A percentile compares a stretch with the other conserved stretches of the same genome.
Evolutionary conservation across 1,284 basidiomycete genomes (phyloP).

Genomic region (Fomitopsis pinicola): DNA sequence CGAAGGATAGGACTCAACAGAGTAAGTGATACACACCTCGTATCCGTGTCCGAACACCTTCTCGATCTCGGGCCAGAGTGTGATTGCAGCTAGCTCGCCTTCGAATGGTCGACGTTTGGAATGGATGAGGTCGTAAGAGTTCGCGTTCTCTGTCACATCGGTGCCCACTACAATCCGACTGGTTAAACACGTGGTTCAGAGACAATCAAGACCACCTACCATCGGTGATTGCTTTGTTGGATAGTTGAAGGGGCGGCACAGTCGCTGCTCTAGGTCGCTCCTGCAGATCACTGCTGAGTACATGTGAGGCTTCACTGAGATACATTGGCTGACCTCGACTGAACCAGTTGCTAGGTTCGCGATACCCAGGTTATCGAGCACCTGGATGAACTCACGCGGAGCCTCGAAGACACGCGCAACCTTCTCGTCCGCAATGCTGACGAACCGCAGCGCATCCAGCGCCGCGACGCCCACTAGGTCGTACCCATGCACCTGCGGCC

Average conservation of each 20-base stretch:
- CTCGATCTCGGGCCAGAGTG: constrained; percentile 96
- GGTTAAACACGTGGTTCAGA: neutral
- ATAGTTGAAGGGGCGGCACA: constrained; percentile 74
- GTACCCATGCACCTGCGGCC: constrained; percentile 94
- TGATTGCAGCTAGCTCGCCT: constrained; percentile 77
- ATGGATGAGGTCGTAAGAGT: constrained; percentile 12
- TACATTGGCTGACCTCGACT: constrained; percentile 35
- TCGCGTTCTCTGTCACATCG: constrained; percentile 10
- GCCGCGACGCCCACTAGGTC: constrained; percentile 82
- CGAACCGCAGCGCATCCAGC: constrained; percentile 72
- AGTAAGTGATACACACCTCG: constrained; percentile 51
- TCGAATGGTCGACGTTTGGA: constrained; percentile 68
- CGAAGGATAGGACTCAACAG: constrained; percentile 11
- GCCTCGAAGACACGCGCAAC: constrained; percentile 89
- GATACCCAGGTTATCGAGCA: constrained; percentile 47
- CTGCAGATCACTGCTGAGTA: constrained; percentile 14
- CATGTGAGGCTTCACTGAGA: neutral
- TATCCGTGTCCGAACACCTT: constrained; percentile 99
- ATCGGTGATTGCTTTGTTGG: constrained; percentile 63
- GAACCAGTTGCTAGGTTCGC: constrained; percentile 35
- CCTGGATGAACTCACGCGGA: constrained; percentile 70
- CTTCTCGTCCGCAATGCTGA: constrained; percentile 90
- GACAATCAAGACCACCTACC: constrained; percentile 32
- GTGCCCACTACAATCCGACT: constrained; percentile 6
- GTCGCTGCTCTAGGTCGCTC: constrained; percentile 57